Evolutionary conservation across 495 filamentous ascomycete genomes (phyloP), one percentile per base, ranked within the genome.

Genomic region (Glonium stellatum): DNA sequence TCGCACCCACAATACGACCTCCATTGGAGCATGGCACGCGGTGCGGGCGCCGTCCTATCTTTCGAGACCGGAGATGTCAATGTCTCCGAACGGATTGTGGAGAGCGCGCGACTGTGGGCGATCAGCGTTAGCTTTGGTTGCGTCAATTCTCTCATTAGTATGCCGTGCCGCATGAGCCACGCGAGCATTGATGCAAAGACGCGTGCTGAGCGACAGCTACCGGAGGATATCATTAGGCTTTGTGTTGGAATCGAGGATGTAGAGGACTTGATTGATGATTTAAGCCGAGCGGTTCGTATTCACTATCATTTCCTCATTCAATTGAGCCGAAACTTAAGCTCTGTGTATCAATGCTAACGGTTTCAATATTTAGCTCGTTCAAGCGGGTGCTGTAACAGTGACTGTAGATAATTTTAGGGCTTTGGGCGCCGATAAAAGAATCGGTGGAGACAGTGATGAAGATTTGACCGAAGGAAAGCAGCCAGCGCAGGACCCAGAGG

Each of bases 81-180:
- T 15, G 74, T 95, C 49, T 91, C 86, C 42, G 91, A 97, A 78
- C 83, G 90, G 9, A 96, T 98, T 68, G 93, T 98, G 1, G 95
- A 96, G 76, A 86, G 86, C 37, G 89, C 93, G 4, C 81, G 88
- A 63, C 76, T 98, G 25, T 98, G 91, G 87, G 90, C 87, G 19
- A 98, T 98, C 63, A 90, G 87, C 61, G 93, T 98, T 55, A 93
- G 88, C 65, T 98, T 98, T 71, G 93, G 93, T 37, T 97, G 95
- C 73, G 95, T 98, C 47, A 98, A 98, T 74, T 93, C 88, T 75
- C 72, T 98, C 73, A 98, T 98, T 73, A 96, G 90, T 75, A 96
- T 98, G 93, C 93, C 93, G 11, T 98, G 93, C 69, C 89, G 88
- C 60, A 98, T 98, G 93, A 97, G 95, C 73, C 93, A 98, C 77